Evolutionary conservation across 192 early-diverging fungal species (phyloP), one percentile per base, ranked within the genome.

Genomic region (Backusella mclennaniae): DNA sequence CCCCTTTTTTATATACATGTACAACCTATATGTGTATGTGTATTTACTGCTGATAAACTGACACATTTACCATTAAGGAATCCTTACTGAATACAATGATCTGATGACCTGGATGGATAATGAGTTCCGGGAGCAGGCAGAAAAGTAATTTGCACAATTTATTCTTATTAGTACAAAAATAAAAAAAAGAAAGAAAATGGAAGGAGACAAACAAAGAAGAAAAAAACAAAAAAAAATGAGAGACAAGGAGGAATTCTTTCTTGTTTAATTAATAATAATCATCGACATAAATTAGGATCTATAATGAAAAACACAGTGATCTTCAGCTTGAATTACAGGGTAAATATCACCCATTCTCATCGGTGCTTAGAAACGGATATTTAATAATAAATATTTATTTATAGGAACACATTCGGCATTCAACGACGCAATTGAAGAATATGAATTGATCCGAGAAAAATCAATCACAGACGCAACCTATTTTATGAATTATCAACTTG

Each of bases 271-370:
- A 14, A 49, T 49, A 49, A 4, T 6, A 49, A 49, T 7, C 19
- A 49, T 49, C 3, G 6, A n/a, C 5, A 21, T 17, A 49, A 7
- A 56, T 19, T 72, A 81, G 80, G 15, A 73, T 81, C 8, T 81
- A 77, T 66, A 73, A 70, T 63, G 76, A 81, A 19, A 77, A 77
- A 44, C 59, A 77, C 26, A n/a, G 31, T 41, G 38, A 67, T 21
- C 44, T 81, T 39, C 80, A 77, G 42, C 29, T 77, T 68, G 80
- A 81, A 74, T 26, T 81, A 31, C 41, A 76, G 33, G 80, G 80
- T 77, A 81, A 68, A 35, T 11, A 67, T 39, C 8, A 29, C 36
- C 66, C 1, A 3, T 4, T 33, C 9, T 42, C 12, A 44, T 17
- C 56, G 56, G 56, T 63, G 56, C 11, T 63, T 63, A 29, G 56